Conservation (phyloP, 1,284 basidiomycete genomes). For the Heterobasidion irregulare region DNA sequence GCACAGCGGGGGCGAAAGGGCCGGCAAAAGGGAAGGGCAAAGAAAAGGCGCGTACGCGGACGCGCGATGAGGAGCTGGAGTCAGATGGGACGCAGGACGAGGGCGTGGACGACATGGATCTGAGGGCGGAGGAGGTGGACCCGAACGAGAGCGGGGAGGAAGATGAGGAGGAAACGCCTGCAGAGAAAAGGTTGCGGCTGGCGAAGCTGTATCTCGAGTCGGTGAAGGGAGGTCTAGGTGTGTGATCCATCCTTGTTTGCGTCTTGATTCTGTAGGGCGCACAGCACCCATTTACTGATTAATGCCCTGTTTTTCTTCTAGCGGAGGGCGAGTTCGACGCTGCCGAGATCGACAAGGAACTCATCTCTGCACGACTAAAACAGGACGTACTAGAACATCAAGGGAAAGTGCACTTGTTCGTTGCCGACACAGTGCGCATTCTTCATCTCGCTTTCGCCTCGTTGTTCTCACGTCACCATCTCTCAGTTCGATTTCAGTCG, state of each 20-base stretch:
- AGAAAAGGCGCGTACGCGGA: slow-evolving; percentile 19
- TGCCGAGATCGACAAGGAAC: slow-evolving; percentile 86
- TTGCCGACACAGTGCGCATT: slow-evolving; percentile 58
- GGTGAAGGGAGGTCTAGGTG: slow-evolving; percentile 70
- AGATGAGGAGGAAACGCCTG: slow-evolving; percentile 85
- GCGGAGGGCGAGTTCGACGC: slow-evolving; percentile 88
- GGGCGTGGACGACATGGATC: slow-evolving; percentile 70
- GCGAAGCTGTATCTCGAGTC: slow-evolving; percentile 88
- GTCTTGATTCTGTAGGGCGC: background rate
- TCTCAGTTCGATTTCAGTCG: slow-evolving; percentile 33
- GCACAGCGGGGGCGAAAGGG: slow-evolving; percentile 9
- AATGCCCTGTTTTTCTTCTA: slow-evolving; percentile 16
- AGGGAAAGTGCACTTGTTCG: slow-evolving; percentile 77
- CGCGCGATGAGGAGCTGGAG: slow-evolving; percentile 63
- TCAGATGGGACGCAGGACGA: slow-evolving; percentile 53
- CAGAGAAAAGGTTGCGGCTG: slow-evolving; percentile 86
- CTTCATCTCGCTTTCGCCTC: background rate
- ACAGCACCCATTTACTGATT: background rate
- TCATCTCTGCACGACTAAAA: slow-evolving; percentile 84
- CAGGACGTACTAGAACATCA: slow-evolving; percentile 84
- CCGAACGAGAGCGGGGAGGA: slow-evolving; percentile 65
- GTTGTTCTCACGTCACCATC: background rate
- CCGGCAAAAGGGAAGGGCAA: slow-evolving; percentile 20
- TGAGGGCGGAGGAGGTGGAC: slow-evolving; percentile 53
- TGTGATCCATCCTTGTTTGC: slow-evolving; percentile 18